Evolutionary conservation across 257 asterid genomes (phyloP), one percentile per base, ranked within the genome.

Genomic region (Solanum chmielewskii): DNA sequence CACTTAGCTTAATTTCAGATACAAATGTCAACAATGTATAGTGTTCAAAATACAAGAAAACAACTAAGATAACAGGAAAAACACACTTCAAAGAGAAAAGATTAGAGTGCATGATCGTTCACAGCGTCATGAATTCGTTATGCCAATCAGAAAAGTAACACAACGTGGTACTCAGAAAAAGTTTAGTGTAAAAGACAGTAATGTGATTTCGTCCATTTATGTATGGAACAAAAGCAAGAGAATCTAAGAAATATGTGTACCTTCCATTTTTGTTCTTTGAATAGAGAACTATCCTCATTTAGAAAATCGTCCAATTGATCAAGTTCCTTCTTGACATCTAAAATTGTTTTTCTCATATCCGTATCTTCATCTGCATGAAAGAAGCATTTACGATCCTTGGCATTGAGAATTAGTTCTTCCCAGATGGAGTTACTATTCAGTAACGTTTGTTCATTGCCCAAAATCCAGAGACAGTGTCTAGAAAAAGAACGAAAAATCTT

Each of bases 401-500:
- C 95, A 90, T 95, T 94, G 21, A 21, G 42, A 70, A 95, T 64
- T 83, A 95, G 33, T 8, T 77, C 87, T 88, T 81, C 85, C 98
- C 97, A 95, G 31, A 94, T 87, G 7, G 95, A 90, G 41, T 86
- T 82, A 15, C 90, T 87, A 47, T 23, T 75, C 64, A 88, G n/a
- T 66, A 95, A 87, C 8, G 93, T 93, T 52, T 84, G 73, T 88
- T 89, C 97, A 62, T 93, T 91, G 37, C 98, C 98, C 82, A 94
- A 77, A 49, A 95, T 91, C 97, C 98, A 93, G 27, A 94, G 94
- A 85, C 93, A 91, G 44, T 89, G 93, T 56, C 97, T 94, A 86
- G 4, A 27, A 42, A 42, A 86, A 86, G 44, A 52, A 21, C 31
- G 37, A 87, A 27, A 59, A 86, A 21, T 7, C 4, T 35, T 56